These are phyloP conservation scores for Fusarium nisikadoi DNA, from an alignment of 2,329 filamentous ascomycete species.

Conservation along the genomic window DNA sequence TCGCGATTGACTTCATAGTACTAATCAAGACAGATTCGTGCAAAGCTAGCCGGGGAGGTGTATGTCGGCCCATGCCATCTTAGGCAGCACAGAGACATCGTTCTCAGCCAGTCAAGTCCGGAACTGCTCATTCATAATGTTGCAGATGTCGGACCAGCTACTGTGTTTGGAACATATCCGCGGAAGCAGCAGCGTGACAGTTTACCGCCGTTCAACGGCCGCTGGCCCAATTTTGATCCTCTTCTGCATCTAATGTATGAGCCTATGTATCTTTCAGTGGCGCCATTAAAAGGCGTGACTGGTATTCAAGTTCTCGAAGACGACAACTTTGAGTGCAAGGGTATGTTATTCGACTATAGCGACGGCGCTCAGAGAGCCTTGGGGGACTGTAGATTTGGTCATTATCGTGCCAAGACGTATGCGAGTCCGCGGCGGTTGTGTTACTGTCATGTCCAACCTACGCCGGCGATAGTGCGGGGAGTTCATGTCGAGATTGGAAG, in stretches of 20 bases:
- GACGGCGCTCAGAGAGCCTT: constrained; percentile 3
- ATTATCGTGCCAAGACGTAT: not conserved
- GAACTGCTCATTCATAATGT: constrained; percentile 4
- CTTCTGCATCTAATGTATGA: not conserved
- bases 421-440: not conserved
- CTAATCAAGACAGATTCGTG: constrained; percentile 5
- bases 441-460: not conserved
- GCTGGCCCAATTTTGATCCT: not conserved
- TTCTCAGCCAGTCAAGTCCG: constrained; percentile 13
- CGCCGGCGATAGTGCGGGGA: not conserved
- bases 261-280: not conserved
- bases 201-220: not conserved
- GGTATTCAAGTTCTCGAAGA: not conserved
- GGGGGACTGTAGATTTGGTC: not conserved
- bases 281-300: not conserved
- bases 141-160: constrained; percentile 12
- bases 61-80: constrained; percentile 1
- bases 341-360: not conserved
- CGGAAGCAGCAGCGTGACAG: not conserved
- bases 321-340: not conserved
- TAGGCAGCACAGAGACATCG: not conserved
- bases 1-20: rapidly evolving
- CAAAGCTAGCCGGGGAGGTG: constrained; percentile 13
- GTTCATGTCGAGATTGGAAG: not conserved
- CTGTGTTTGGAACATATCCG: constrained; percentile 22